Conservation (phyloP, 2,329 filamentous ascomycete species). For the Trichoderma sp. region DNA sequence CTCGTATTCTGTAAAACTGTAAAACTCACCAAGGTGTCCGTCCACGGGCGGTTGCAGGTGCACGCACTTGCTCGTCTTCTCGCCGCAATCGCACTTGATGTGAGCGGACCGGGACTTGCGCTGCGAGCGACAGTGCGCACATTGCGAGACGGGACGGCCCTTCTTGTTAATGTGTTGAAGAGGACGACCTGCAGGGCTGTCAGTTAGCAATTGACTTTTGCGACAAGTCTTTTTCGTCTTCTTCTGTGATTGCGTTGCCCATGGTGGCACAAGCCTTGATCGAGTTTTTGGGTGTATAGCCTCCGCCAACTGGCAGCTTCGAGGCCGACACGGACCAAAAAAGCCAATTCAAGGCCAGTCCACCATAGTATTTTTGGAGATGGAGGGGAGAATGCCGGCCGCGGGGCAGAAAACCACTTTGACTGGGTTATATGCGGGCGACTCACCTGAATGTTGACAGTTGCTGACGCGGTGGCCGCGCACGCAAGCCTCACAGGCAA, state of each 20-base stretch:
- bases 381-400: conserved; percentile 4
- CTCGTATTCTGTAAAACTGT: conserved; percentile 21
- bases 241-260: neutral
- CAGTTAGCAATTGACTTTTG: neutral
- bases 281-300: neutral
- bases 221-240: neutral
- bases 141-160: conserved; percentile 96
- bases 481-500: conserved; percentile 96
- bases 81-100: conserved; percentile 94
- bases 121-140: conserved; percentile 91
- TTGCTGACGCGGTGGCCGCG: conserved; percentile 98
- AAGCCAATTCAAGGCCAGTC: conserved; percentile 3
- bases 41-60: conserved; percentile 60
- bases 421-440: conserved; percentile 22
- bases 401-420: conserved; percentile 6
- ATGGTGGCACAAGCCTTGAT: neutral
- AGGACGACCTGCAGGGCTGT: conserved; percentile 68
- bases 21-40: conserved; percentile 58
- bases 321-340: neutral
- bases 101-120: conserved; percentile 95
- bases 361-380: conserved; percentile 9
- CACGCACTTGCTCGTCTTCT: conserved; percentile 76
- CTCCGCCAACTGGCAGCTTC: neutral
- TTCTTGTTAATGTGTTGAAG: conserved; percentile 97
- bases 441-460: conserved; percentile 91